Conservation (phyloP, 163 green algal genomes). For the Scenedesmus sp. region DNA sequence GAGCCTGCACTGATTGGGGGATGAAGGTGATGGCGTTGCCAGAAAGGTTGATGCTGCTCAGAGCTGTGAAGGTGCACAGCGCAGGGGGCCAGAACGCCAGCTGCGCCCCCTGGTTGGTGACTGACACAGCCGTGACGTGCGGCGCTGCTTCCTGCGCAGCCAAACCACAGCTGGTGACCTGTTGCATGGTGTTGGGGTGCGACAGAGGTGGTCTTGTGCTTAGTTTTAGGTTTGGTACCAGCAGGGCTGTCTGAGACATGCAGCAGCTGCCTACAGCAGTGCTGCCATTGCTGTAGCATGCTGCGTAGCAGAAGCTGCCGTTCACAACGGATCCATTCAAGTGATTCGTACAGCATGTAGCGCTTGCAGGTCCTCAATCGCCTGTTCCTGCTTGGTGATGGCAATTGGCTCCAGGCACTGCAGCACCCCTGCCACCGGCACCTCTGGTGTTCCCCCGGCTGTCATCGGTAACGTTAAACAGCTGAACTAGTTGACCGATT, state of each 20-base stretch:
- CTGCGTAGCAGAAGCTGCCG: neutral
- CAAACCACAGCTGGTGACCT: conserved; percentile 40
- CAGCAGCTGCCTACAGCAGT: neutral
- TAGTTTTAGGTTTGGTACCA: neutral
- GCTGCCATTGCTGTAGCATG: neutral
- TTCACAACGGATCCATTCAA: neutral
- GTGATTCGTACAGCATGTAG: neutral
- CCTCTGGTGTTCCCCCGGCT: neutral
- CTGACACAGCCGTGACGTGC: neutral
- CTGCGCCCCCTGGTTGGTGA: neutral
- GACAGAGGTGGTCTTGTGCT: neutral
- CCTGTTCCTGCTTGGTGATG: neutral
- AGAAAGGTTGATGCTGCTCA: conserved; percentile 35
- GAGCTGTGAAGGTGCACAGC: neutral
- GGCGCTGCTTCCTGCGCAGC: neutral
- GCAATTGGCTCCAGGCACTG: neutral
- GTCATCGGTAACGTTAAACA: neutral
- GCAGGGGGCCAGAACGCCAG: conserved; percentile 36
- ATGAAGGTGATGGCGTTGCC: conserved; percentile 52
- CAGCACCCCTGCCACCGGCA: neutral
- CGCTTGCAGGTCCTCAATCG: neutral
- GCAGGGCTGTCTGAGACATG: neutral
- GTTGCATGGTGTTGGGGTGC: neutral
- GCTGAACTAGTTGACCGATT: neutral
- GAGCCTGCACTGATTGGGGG: conserved; percentile 18